phyloP scores from a whole-genome alignment of 2,329 filamentous ascomycete species.

The Cadophora luteo-olivacea region DNA sequence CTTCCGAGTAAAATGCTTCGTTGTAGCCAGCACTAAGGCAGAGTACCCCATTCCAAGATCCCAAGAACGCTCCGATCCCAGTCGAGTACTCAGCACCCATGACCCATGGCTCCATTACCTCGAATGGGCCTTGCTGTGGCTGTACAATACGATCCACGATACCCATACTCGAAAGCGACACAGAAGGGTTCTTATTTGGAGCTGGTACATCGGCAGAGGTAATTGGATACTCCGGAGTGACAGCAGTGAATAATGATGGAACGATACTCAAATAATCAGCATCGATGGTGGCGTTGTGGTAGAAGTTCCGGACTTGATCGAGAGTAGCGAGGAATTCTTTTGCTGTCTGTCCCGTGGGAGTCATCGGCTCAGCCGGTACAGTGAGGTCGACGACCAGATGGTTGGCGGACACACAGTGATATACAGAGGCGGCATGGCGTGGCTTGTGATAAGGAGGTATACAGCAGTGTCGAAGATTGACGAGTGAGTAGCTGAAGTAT shows the following conservation, averaged over 20 bases:
- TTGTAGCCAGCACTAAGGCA: conserved; percentile 24
- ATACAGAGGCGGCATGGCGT: conserved; percentile 20
- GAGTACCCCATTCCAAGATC: conserved; percentile 17
- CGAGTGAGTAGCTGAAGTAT: conserved; percentile 22
- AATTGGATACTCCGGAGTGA: conserved; percentile 5
- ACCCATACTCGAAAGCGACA: conserved; percentile 23
- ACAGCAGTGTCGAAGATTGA: conserved; percentile 20
- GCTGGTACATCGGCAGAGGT: not conserved
- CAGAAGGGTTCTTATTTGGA: conserved; percentile 12
- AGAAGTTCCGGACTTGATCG: conserved; percentile 11
- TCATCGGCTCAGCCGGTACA: not conserved
- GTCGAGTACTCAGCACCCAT: conserved; percentile 22
- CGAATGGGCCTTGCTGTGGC: not conserved
- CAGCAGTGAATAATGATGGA: conserved; percentile 10
- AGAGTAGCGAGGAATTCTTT: conserved; percentile 3
- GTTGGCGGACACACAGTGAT: conserved; percentile 19
- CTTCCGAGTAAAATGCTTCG: conserved; percentile 20
- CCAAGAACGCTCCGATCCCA: conserved; percentile 20
- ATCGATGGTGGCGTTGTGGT: conserved; percentile 6
- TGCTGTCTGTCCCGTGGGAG: not conserved
- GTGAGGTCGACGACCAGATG: conserved; percentile 17
- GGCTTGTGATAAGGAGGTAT: conserved; percentile 12
- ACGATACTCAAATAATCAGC: conserved; percentile 19
- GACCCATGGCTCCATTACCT: conserved; percentile 19
- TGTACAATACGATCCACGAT: conserved; percentile 21